phyloP scores from a whole-genome alignment of 2,329 filamentous ascomycete species.

The Talaromyces sp. region DNA sequence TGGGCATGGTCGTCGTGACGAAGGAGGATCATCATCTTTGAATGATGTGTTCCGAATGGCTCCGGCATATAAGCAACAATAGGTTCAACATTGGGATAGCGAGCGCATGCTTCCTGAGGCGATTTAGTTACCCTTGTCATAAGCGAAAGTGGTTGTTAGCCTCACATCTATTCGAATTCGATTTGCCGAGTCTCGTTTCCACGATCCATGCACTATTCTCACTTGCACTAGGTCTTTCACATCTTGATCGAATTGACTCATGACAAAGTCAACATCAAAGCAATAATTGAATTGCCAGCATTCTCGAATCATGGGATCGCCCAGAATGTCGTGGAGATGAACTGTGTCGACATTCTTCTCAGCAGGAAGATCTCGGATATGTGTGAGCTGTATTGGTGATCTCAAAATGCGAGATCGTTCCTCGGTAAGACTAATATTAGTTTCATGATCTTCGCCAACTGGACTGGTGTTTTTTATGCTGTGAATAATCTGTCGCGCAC shows the following conservation, averaged over 20 bases:
- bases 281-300: slow-evolving; percentile 58
- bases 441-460: no score
- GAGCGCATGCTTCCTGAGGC: slow-evolving; percentile 59
- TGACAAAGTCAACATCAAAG: slow-evolving; percentile 58
- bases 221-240: slow-evolving; percentile 52
- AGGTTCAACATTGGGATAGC: slow-evolving; percentile 65
- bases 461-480: not conserved
- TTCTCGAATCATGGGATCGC: slow-evolving; percentile 68
- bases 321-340: slow-evolving; percentile 64
- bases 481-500: not conserved
- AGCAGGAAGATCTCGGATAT: slow-evolving; percentile 61
- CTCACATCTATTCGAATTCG: slow-evolving; percentile 57
- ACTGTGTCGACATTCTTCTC: slow-evolving; percentile 64
- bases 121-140: not conserved
- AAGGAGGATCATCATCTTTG: slow-evolving; percentile 84
- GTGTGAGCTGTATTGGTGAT: slow-evolving; percentile 71
- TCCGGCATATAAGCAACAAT: slow-evolving; percentile 77
- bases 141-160: not conserved
- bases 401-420: slow-evolving; percentile 31
- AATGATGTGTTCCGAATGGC: slow-evolving; percentile 79
- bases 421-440: not conserved
- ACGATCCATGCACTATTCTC: slow-evolving; percentile 62
- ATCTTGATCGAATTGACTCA: slow-evolving; percentile 59
- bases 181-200: slow-evolving; percentile 64
- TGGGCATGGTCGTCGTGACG: slow-evolving; percentile 73